Percentiles rank a stretch among this genome's conserved stretches.
Conservation (phyloP, 176 grass and related monocot genomes). For the Puya raimondii region DNA sequence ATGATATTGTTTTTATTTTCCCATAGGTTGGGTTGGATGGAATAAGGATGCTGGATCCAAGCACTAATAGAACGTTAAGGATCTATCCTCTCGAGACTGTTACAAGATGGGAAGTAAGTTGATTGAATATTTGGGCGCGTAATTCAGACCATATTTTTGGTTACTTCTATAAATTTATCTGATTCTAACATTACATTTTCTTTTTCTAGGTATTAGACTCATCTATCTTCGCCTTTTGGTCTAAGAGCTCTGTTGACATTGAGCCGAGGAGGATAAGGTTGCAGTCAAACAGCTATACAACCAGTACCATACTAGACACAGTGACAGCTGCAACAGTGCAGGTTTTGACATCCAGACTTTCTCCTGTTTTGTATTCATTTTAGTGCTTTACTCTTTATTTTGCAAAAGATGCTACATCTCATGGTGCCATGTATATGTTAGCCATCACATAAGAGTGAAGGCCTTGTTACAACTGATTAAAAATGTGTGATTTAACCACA, state of each 20-base stretch:
- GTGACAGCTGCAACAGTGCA: constrained; percentile 92
- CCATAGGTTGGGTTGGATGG: constrained; percentile 95
- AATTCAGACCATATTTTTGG: neutral
- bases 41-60: constrained; percentile 97
- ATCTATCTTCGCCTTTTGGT: constrained; percentile 95
- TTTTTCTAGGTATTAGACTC: constrained; percentile 71
- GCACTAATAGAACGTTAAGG: constrained; percentile 68
- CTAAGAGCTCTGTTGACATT: constrained; percentile 80
- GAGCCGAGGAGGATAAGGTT: constrained; percentile 88
- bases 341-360: constrained; percentile 25
- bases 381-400: neutral
- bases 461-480: no score
- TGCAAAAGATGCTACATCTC: neutral
- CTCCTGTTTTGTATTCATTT: neutral
- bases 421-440: neutral
- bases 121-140: neutral
- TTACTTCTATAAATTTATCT: neutral
- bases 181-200: constrained; percentile 20
- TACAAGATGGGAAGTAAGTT: constrained; percentile 96
- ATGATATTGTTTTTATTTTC: constrained; percentile 10
- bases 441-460: neutral
- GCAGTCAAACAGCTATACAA: constrained; percentile 93
- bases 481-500: no score
- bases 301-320: constrained; percentile 83
- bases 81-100: constrained; percentile 88